A percentile compares a stretch with the other conserved stretches of the same genome.
Conservation (phyloP, 495 filamentous ascomycete genomes). For the Neurospora sp. region DNA sequence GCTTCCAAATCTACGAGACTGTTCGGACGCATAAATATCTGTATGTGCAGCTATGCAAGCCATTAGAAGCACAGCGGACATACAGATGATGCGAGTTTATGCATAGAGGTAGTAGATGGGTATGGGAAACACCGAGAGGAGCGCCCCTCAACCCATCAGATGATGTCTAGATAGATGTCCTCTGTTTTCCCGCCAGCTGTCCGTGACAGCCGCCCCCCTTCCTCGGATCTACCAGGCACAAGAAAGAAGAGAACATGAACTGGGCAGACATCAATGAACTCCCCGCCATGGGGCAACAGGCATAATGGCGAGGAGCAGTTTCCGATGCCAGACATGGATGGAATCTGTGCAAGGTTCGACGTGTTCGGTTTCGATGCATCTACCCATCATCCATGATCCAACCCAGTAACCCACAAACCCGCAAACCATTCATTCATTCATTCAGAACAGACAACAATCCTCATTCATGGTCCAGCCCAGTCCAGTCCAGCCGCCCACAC, state of each 20-base stretch:
- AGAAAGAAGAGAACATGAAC: not conserved
- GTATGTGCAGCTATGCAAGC: not conserved
- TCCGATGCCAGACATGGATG: not conserved
- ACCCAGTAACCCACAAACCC: not conserved
- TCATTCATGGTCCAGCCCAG: not conserved
- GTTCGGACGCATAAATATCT: not conserved
- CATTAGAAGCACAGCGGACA: not conserved
- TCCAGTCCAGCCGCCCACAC: not conserved
- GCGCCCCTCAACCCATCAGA: not conserved
- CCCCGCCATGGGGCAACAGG: not conserved
- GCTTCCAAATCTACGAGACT: not conserved
- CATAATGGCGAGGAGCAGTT: not conserved
- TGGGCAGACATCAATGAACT: not conserved
- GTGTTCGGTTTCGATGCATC: not conserved
- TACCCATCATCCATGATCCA: not conserved
- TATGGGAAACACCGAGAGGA: not conserved
- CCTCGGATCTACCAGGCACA: not conserved
- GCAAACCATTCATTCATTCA: not conserved
- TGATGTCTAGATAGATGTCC: not conserved
- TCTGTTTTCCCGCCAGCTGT: not conserved
- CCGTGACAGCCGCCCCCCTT: not conserved
- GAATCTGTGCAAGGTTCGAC: not conserved
- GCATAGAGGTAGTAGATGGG: not conserved
- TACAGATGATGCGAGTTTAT: not conserved
- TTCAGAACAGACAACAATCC: not conserved